Percentiles rank a stretch among this genome's conserved stretches.
phyloP scores from a whole-genome alignment of 139 green algal genomes.

The Chlorella vulgaris region DNA sequence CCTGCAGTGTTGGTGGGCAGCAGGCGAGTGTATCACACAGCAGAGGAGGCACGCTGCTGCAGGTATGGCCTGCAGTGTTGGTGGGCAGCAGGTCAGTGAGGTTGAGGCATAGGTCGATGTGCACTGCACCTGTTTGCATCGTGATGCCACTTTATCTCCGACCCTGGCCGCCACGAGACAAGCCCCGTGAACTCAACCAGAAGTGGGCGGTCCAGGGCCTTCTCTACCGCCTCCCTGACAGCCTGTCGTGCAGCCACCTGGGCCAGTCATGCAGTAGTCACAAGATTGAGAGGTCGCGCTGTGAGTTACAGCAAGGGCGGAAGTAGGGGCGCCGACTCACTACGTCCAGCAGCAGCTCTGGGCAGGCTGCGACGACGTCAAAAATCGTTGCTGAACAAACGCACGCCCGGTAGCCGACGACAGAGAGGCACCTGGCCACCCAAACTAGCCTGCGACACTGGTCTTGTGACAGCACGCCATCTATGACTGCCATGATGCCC shows the following conservation, averaged over 20 bases:
- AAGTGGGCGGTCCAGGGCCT: slow-evolving; percentile 15
- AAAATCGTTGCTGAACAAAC: slow-evolving; percentile 1
- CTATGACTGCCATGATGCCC: slow-evolving; percentile 5
- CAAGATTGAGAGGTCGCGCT: neutral
- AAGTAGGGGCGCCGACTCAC: neutral
- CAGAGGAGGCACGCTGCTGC: slow-evolving; percentile 26
- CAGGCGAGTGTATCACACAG: slow-evolving; percentile 31
- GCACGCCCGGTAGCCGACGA: neutral
- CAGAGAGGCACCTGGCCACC: neutral
- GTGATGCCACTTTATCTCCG: slow-evolving; percentile 35
- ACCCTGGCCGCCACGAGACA: slow-evolving; percentile 33
- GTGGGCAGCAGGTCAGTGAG: neutral
- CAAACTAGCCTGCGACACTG: neutral
- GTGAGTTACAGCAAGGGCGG: neutral
- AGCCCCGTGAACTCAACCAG: slow-evolving; percentile 49
- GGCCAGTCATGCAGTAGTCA: neutral
- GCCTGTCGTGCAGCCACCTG: slow-evolving; percentile 32
- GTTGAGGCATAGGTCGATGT: too few relatives aligned
- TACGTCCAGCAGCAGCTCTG: slow-evolving; percentile 8
- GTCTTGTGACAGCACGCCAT: neutral
- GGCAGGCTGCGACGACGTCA: neutral
- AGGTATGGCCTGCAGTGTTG: slow-evolving; percentile 36
- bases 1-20: slow-evolving; percentile 4
- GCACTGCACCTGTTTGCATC: slow-evolving; percentile 34
- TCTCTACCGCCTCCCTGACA: slow-evolving; percentile 20